Base-by-base conservation (phyloP, 2,329 filamentous ascomycete genomes). In the Alternaria postmessia region DNA sequence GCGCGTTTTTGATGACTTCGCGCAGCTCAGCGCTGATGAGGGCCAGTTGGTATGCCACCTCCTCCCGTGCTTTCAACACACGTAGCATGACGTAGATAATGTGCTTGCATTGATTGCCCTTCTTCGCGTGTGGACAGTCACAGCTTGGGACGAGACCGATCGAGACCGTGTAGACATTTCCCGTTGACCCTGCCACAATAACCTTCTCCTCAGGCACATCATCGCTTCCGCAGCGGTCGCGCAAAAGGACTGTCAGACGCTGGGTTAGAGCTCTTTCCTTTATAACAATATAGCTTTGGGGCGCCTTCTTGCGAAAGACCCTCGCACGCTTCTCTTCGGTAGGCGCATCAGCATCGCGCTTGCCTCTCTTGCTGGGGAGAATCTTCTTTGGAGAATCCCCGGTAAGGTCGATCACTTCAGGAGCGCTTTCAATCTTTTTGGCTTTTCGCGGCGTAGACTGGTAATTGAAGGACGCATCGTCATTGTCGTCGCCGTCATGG, bases 61-160 rank as follows among this genome's bases (percentile, higher is more conserved):
- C 73, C 39, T 81, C 75, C 0, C 83, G 83, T 1, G 82, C 86
- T 77, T 86, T 88, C 42, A 89, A 80, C 2, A 87, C 84, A 26
- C 85, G 84, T 49, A 84, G 75, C 57, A 89, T 81, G 22, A 88
- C 85, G 68, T 88, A 91, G 43, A 89, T 62, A 26, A 88, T 79
- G 66, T 91, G 89, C 70, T 89, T 89, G 82, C 88, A 90, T 67
- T 88, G 85, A 44, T 86, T 85, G 5, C 86, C 84, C 58, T 85
- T 85, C 34, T 47, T 61, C 1, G 81, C 79, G 72, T 88, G 84
- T 0, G 85, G 85, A 70, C 87, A 89, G 57, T 81, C 81, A 74
- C 87, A 89, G 6, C 66, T 77, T 0, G 87, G 86, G 11, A 81
- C 67, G 53, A 84, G 83, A 58, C 77, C 74, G 54, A 90, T 84